These are phyloP conservation scores for Lenwebbia sp. DNA, from an alignment of 345 rosid genomes.

Conservation along the genomic window DNA sequence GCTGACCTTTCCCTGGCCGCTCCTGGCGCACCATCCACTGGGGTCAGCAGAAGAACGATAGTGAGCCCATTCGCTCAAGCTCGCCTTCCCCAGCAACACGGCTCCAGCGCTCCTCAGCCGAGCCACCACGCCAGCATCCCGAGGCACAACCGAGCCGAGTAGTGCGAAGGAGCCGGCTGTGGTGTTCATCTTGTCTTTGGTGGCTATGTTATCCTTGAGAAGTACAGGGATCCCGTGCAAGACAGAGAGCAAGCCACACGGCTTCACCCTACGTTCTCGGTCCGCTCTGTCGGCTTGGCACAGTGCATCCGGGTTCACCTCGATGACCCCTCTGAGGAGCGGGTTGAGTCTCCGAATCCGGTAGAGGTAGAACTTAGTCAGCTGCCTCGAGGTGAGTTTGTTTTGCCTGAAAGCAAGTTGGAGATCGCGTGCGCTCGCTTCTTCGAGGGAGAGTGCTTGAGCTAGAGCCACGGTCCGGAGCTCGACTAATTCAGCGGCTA, in stretches of 20 bases:
- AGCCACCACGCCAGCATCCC: constrained; percentile 55
- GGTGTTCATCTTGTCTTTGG: constrained; percentile 57
- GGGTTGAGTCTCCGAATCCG: constrained; percentile 37
- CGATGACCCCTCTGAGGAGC: constrained; percentile 41
- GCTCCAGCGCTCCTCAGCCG: constrained; percentile 52
- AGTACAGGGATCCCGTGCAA: constrained; percentile 63
- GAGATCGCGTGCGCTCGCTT: constrained; percentile 33
- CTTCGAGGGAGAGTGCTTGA: constrained; percentile 2
- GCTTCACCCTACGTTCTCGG: constrained; percentile 21
- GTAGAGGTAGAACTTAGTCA: constrained; percentile 37
- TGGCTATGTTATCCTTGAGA: constrained; percentile 57
- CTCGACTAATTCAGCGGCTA: not conserved
- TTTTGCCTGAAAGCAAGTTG: constrained; percentile 36
- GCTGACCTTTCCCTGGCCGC: constrained; percentile 58
- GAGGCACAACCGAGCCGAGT: constrained; percentile 45
- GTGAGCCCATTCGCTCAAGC: constrained; percentile 58
- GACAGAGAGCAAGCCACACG: constrained; percentile 1
- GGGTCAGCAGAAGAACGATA: constrained; percentile 16
- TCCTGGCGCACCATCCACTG: constrained; percentile 43
- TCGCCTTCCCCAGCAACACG: constrained; percentile 66
- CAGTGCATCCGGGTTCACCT: constrained; percentile 63
- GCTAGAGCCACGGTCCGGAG: not conserved
- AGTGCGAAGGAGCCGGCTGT: constrained; percentile 68
- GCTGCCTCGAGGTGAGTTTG: constrained; percentile 45
- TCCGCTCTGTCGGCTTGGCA: constrained; percentile 50